phyloP scores from a whole-genome alignment of 140 eudicot species.

The Senecio squalidus region DNA sequence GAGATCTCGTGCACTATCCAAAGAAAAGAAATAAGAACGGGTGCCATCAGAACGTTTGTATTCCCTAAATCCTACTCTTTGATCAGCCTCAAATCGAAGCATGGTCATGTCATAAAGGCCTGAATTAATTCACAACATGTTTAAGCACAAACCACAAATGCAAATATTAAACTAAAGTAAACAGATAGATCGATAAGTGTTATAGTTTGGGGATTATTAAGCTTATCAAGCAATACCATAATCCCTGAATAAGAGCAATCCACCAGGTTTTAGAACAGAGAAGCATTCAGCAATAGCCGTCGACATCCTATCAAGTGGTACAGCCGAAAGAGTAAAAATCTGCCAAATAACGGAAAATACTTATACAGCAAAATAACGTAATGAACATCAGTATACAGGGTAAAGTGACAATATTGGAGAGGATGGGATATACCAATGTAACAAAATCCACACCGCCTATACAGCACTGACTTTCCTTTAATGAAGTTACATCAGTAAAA shows the following conservation, averaged over 20 bases:
- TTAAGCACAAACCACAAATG: background rate
- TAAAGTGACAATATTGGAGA: conserved; percentile 2
- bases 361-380: no score
- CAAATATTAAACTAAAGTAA: background rate
- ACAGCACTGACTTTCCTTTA: conserved; percentile 51
- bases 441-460: conserved; percentile 77
- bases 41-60: conserved; percentile 93
- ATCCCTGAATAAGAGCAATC: conserved; percentile 82
- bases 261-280: conserved; percentile 85
- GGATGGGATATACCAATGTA: conserved; percentile 53
- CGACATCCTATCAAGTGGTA: conserved; percentile 72
- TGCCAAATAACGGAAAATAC: conserved; percentile 22
- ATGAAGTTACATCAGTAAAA: conserved; percentile 8
- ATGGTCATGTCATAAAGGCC: conserved; percentile 98
- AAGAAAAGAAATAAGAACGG: conserved; percentile 39
- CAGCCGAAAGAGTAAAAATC: conserved; percentile 90
- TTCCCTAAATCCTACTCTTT: conserved; percentile 78
- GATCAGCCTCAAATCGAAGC: conserved; percentile 83
- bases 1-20: conserved; percentile 53
- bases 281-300: conserved; percentile 67
- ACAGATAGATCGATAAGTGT: background rate
- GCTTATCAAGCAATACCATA: conserved; percentile 54
- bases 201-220: background rate
- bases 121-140: conserved; percentile 25
- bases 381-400: no score